Conservation (phyloP, 306 rosid genomes). For the Dryas drummondii region DNA sequence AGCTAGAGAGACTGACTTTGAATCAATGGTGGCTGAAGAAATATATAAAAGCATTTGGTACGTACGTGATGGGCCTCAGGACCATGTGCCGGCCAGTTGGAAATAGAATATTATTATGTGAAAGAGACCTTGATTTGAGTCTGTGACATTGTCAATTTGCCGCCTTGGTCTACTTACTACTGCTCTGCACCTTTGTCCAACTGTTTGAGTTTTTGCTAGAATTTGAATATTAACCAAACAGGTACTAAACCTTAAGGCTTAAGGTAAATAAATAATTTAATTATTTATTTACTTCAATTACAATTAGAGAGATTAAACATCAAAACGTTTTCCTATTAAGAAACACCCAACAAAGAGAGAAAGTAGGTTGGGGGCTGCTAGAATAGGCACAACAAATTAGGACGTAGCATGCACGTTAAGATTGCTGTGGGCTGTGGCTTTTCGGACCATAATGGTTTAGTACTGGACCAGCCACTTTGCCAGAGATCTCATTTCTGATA, state of each 20-base stretch:
- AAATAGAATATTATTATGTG: conserved; percentile 15
- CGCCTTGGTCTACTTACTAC: conserved; percentile 8
- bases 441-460: background rate
- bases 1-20: background rate
- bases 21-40: background rate
- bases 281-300: no score
- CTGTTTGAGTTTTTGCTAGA: background rate
- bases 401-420: conserved; percentile 21
- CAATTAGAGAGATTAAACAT: background rate
- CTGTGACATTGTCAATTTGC: conserved; percentile 18
- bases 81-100: background rate
- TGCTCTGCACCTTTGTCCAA: conserved; percentile 14
- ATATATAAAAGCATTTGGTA: background rate
- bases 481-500: background rate
- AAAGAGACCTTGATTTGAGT: conserved; percentile 32
- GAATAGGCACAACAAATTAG: conserved; percentile 10
- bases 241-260: no score
- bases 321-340: conserved; percentile 35
- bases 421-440: conserved; percentile 9
- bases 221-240: background rate
- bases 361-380: conserved; percentile 23
- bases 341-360: background rate
- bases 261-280: background rate
- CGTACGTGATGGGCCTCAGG: background rate
- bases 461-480: background rate